Percentiles rank a stretch among this genome's conserved stretches.
These are phyloP conservation scores for Cocos nucifera DNA, from an alignment of 176 grass and related monocot genomes.

Conservation along the genomic window DNA sequence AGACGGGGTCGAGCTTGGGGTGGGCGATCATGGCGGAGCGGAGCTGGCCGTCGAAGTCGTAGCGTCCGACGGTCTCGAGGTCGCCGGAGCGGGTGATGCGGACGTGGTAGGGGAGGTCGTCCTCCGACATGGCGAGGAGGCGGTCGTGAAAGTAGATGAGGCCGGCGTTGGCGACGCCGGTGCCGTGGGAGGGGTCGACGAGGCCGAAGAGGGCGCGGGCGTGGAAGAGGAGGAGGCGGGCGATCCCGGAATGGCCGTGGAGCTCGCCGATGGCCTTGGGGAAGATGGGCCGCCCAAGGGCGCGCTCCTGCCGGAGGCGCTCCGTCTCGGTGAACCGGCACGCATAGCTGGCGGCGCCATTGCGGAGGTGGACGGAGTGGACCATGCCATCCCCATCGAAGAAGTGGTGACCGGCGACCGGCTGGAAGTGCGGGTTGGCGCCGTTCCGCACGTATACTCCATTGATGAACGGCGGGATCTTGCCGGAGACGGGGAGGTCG, in stretches of 20 bases:
- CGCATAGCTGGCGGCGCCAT: not conserved
- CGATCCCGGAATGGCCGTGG: conserved; percentile 2
- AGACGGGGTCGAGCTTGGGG: conserved; percentile 13
- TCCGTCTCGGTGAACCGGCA: conserved; percentile 16
- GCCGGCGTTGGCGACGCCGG: conserved; percentile 10
- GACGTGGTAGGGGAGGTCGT: conserved; percentile 21
- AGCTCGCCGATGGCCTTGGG: conserved; percentile 14
- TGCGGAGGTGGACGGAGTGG: conserved; percentile 3
- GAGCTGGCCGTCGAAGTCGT: not conserved
- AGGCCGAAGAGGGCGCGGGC: not conserved
- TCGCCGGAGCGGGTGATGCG: conserved; percentile 5
- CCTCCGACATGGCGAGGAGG: conserved; percentile 14
- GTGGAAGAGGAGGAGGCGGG: not conserved
- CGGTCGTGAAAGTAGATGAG: conserved; percentile 10
- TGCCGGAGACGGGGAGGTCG: not conserved
- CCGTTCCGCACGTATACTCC: conserved; percentile 9
- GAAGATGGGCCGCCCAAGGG: not conserved
- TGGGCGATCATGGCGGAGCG: conserved; percentile 9
- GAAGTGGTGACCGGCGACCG: conserved; percentile 9
- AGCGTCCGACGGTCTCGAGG: conserved; percentile 8
- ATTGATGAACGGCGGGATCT: not conserved
- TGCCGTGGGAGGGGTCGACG: not conserved
- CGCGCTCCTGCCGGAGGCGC: conserved; percentile 2
- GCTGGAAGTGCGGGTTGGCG: conserved; percentile 8
- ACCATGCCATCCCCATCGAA: conserved; percentile 24